phyloP scores from a whole-genome alignment of 1,284 basidiomycete species.

The Trametes pubescens region DNA sequence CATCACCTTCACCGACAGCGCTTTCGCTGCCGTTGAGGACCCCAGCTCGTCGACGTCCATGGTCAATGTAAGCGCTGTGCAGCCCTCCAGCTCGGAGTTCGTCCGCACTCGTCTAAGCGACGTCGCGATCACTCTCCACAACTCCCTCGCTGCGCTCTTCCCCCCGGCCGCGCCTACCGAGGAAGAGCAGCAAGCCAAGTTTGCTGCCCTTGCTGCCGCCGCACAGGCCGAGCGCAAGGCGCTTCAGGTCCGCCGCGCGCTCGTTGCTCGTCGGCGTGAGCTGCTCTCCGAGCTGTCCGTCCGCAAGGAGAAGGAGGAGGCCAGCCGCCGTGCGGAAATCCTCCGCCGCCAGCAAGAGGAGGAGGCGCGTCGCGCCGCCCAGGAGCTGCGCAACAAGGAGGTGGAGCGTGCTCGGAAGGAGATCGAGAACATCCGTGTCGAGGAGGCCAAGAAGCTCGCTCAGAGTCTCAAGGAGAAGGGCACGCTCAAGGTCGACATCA shows the following conservation, averaged over 20 bases:
- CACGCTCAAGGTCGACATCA: conserved; percentile 86
- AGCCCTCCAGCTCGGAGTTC: conserved; percentile 74
- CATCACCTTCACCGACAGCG: conserved; percentile 88
- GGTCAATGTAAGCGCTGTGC: conserved; percentile 57
- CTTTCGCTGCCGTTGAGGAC: conserved; percentile 63
- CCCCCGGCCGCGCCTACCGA: conserved; percentile 53
- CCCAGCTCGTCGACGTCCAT: conserved; percentile 46
- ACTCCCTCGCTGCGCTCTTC: conserved; percentile 66
- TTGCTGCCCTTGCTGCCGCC: conserved; percentile 62
- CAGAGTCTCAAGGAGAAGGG: conserved; percentile 87
- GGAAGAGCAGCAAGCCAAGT: conserved; percentile 60
- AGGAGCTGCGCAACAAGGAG: conserved; percentile 79
- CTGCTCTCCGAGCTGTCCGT: conserved; percentile 87
- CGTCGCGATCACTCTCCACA: conserved; percentile 79
- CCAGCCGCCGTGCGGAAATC: conserved; percentile 79
- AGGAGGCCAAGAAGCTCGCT: conserved; percentile 92
- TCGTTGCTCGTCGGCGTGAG: conserved; percentile 90
- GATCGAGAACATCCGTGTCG: conserved; percentile 83
- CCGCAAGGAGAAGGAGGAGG: conserved; percentile 92
- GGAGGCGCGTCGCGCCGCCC: conserved; percentile 69
- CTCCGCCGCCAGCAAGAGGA: conserved; percentile 79
- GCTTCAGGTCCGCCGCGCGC: conserved; percentile 77
- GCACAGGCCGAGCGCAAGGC: conserved; percentile 81
- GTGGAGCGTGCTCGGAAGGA: conserved; percentile 83
- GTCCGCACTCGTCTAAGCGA: conserved; percentile 80